A percentile compares a stretch with the other conserved stretches of the same genome.
phyloP scores from a whole-genome alignment of 177 flowering plant species.

The Vitis hybrid region DNA sequence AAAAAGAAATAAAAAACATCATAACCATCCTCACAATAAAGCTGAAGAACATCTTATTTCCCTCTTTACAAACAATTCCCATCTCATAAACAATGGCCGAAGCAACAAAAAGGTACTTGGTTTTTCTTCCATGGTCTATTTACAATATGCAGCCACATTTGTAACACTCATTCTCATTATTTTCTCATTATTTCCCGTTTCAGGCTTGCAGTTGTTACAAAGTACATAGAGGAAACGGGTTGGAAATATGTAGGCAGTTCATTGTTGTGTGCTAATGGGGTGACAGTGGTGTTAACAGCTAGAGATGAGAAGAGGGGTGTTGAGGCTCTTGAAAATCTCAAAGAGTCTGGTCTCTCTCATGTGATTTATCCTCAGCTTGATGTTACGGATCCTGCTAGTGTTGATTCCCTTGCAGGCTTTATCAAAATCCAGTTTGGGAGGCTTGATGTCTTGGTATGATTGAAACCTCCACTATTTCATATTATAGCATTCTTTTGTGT shows the following conservation, averaged over 20 bases:
- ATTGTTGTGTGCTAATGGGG: constrained; percentile 26
- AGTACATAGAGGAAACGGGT: constrained; percentile 47
- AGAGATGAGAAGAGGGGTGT: constrained; percentile 48
- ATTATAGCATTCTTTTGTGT: no score
- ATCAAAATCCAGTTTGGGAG: constrained; percentile 36
- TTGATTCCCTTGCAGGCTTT: constrained; percentile 40
- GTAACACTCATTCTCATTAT: background rate
- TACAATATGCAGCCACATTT: background rate
- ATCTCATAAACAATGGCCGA: no score
- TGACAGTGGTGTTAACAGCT: constrained; percentile 46
- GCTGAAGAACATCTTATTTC: no score
- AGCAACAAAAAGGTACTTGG: no score
- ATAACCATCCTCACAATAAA: no score
- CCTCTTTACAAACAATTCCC: no score
- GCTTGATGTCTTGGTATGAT: constrained; percentile 56
- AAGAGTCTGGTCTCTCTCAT: constrained; percentile 26
- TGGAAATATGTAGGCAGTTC: constrained; percentile 46
- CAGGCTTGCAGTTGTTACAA: constrained; percentile 50
- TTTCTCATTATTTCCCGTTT: background rate
- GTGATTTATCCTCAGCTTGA: constrained; percentile 58
- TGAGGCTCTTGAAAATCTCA: constrained; percentile 44
- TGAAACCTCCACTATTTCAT: background rate
- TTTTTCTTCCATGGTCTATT: no score
- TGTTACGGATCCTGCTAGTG: constrained; percentile 34
- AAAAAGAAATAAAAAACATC: no score